phyloP scores from a whole-genome alignment of 2,329 filamentous ascomycete genomes.

The Aspergillus arachidicola region DNA sequence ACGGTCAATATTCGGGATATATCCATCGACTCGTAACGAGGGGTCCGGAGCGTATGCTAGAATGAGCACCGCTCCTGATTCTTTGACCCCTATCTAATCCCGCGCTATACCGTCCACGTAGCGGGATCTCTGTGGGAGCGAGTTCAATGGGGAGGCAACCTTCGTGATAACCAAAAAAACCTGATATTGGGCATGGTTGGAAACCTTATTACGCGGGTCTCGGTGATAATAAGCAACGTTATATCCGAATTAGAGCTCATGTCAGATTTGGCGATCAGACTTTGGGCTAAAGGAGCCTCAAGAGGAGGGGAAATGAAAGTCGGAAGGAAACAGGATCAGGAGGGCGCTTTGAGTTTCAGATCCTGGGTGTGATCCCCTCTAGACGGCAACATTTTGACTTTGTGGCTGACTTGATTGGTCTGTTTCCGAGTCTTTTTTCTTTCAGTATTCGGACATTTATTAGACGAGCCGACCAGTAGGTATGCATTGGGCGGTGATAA shows the following conservation, averaged over 20 bases:
- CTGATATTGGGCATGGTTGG: not conserved
- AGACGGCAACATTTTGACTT: conserved; percentile 1
- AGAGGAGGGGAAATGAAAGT: not conserved
- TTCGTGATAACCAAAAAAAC: not conserved
- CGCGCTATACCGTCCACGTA: too few species aligned
- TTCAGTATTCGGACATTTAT: not conserved
- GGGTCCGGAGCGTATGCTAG: not conserved
- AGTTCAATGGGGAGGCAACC: not conserved
- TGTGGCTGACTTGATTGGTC: not conserved
- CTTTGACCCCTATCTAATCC: too few species aligned
- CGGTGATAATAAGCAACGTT: not conserved
- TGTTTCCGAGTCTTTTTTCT: not conserved
- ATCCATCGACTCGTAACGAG: not conserved
- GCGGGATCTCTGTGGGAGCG: not conserved
- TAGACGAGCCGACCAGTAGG: not conserved
- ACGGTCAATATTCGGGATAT: not conserved
- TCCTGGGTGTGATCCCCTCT: not conserved
- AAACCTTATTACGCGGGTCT: not conserved
- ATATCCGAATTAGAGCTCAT: not conserved
- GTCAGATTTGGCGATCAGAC: conserved; percentile 13
- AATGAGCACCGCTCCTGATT: not conserved
- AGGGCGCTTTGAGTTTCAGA: not conserved
- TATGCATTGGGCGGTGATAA: not conserved
- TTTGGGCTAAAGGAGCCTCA: conserved; percentile 5
- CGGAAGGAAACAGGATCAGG: not conserved